These are phyloP conservation scores for Paecilomyces sp. DNA, from an alignment of 2,329 filamentous ascomycete genomes.

Conservation along the genomic window DNA sequence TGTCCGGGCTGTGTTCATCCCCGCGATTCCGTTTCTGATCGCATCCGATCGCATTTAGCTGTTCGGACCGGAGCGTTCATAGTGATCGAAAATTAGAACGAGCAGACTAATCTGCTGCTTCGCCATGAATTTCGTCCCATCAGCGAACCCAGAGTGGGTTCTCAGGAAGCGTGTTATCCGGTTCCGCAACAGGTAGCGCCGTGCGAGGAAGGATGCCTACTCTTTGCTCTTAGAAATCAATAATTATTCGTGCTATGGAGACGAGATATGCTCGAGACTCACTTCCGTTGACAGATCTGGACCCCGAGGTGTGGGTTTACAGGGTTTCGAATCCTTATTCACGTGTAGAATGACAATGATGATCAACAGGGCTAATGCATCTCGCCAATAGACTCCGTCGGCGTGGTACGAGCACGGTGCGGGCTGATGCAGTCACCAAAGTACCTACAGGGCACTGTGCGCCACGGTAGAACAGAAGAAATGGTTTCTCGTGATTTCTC, in stretches of 20 bases:
- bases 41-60: not conserved
- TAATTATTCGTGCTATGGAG: too few relatives aligned
- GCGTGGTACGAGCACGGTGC: not conserved
- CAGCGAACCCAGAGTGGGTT: too few relatives aligned
- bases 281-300: not conserved
- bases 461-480: not conserved
- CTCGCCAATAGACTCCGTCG: not conserved
- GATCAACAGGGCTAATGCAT: not conserved
- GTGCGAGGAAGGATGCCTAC: too few relatives aligned
- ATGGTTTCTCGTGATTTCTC: not conserved
- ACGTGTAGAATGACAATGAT: not conserved
- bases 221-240: too few relatives aligned
- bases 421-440: not conserved
- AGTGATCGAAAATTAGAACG: not conserved
- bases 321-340: not conserved
- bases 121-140: not conserved
- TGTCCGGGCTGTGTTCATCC: not conserved
- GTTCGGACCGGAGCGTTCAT: not conserved
- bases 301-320: not conserved
- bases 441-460: not conserved
- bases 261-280: not conserved
- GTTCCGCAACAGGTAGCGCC: too few relatives aligned
- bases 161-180: too few relatives aligned
- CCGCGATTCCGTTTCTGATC: not conserved
- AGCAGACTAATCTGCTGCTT: not conserved